These are phyloP conservation scores for Quercus berberidifolia DNA, from an alignment of 306 rosid genomes.

Conservation along the genomic window DNA sequence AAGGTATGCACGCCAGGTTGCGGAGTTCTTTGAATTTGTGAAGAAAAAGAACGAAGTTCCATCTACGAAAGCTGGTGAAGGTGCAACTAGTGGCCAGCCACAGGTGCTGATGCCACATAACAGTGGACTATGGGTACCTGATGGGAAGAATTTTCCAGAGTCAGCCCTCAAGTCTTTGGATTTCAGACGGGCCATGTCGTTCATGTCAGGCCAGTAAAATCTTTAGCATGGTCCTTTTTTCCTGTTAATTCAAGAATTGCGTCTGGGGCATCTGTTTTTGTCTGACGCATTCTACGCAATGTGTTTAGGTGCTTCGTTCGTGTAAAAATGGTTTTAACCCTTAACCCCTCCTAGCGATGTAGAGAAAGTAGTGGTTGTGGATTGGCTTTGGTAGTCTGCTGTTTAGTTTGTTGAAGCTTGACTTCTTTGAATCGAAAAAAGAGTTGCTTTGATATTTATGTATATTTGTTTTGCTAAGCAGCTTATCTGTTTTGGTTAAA, in stretches of 20 bases:
- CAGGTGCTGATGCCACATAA: conserved; percentile 56
- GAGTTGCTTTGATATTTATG: background rate
- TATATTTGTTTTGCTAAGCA: background rate
- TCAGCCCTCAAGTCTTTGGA: conserved; percentile 59
- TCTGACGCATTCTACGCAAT: conserved; percentile 20
- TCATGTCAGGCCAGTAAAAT: conserved; percentile 52
- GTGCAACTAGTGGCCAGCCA: conserved; percentile 37
- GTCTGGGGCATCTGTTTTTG: background rate
- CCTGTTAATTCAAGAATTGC: background rate
- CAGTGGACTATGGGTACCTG: conserved; percentile 74
- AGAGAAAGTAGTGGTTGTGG: conserved; percentile 30
- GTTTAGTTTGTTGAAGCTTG: conserved; percentile 10
- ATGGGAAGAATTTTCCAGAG: conserved; percentile 54
- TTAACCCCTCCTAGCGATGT: conserved; percentile 34
- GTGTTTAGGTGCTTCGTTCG: conserved; percentile 29
- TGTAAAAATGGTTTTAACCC: conserved; percentile 39
- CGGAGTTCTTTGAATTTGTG: conserved; percentile 87
- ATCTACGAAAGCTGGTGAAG: conserved; percentile 39
- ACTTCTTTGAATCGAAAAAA: conserved; percentile 4
- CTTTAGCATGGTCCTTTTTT: background rate
- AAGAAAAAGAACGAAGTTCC: conserved; percentile 66
- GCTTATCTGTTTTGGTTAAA: background rate
- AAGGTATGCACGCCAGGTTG: conserved; percentile 97
- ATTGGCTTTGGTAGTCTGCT: conserved; percentile 13
- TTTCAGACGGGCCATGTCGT: conserved; percentile 65